Base-by-base conservation (phyloP, 495 filamentous ascomycete species). In the Hypoxylon subgilvum region DNA sequence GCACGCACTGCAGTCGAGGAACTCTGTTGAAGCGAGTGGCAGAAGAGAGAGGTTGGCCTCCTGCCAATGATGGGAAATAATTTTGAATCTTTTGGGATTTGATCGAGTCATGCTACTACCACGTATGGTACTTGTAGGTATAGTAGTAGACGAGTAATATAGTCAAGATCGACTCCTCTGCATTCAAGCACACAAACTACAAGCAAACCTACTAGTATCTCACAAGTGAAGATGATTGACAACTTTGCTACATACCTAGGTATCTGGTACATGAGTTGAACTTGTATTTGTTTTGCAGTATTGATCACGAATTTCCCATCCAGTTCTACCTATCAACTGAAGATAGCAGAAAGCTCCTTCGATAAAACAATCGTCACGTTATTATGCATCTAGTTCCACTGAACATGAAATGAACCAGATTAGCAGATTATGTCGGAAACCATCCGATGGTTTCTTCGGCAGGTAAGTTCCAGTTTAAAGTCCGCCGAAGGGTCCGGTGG, bases 91-190 rank as follows among this genome's bases (percentile, higher is more conserved):
- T 27, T 50, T 54, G 61, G 50, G 54, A 55, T 59, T 36, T 36
- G 34, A 44, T 51, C 50, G 49, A 64, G 61, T 59, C 61, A 58
- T 58, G 54, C 32, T 59, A 6, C 49, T 47, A n/a, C n/a, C n/a
- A n/a, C n/a, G n/a, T 34, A 39, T 41, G 50, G 46, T 28, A 55
- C 19, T 47, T 22, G 41, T 31, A 51, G 38, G 34, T 53, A 57
- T 41, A 21, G 45, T 28, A 42, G 34, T 21, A n/a, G n/a, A n/a
- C n/a, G n/a, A 31, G 23, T 54, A 63, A 44, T 35, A 48, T 38
- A 41, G 52, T 22, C 48, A 63, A 38, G 56, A 27, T 6, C n/a
- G 18, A 41, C 34, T 45, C 35, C 47, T 31, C 49, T 48, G 53
- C 47, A 42, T 63, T 53, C 53, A 59, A 54, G 50, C 49, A 50